Evolutionary conservation across 2,329 filamentous ascomycete species (phyloP), one percentile per base, ranked within the genome.

Genomic region (Incumbomyces delicatus): DNA sequence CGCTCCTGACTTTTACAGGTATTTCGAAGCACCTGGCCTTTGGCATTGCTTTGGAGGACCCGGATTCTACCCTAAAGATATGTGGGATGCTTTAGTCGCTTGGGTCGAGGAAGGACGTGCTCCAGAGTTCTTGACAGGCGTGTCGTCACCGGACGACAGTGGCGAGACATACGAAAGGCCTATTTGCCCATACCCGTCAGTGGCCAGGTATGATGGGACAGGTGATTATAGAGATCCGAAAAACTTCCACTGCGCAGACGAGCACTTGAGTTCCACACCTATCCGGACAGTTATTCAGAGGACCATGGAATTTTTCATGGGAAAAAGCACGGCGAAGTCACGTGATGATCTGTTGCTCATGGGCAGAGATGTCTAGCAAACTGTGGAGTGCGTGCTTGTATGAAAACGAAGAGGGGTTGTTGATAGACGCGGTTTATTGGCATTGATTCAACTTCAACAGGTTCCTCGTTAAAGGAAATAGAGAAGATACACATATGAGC

Each of bases 151-250:
- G 2, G 66, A 72, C 54, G 59, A 57, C 2, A 61, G 61, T 1
- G 55, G 50, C 6, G 50, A 58, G 1, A 51, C 66, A 38, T 68
- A 68, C 40, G 67, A 68, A 53, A 63, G 73, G 31, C 66, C 66
- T 4, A 56, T 77, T 43, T 77, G 75, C 55, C 60, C 63, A 17
- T 68, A 65, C 44, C 63, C 65, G 8, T 50, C 57, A 42, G 58
- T 61, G 43, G 58, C 64, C 51, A 60, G n/a, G 58, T 70, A 63
- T 57, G 56, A 61, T 16, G 62, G 62, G 6, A 34, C 16, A 2
- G 65, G 64, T 1, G 61, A 68, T 49, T 50, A 59, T 7, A 56
- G 63, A 32, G 45, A 58, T 8, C 59, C 64, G 8, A 46, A 49
- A 12, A 64, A 58, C 44, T 70, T 46, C 14, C 39, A 47, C 20